phyloP scores from a whole-genome alignment of 1,139 yeast species.

The Tardiomyces digboiensis region DNA sequence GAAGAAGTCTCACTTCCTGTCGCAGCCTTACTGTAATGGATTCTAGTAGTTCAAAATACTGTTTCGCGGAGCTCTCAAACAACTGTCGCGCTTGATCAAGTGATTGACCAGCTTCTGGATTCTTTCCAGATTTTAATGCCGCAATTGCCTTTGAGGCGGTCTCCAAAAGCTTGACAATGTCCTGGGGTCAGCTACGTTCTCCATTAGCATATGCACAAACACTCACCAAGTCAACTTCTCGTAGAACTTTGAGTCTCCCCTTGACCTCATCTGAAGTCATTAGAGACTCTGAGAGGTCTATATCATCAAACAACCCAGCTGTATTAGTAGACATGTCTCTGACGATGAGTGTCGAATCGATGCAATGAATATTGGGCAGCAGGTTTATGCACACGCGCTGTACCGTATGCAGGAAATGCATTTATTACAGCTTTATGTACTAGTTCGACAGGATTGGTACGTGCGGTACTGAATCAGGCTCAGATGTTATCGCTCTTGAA shows the following conservation, averaged over 20 bases:
- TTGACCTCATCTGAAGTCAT: background rate
- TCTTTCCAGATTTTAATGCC: background rate
- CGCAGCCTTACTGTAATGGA: conserved; percentile 30
- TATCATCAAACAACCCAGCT: background rate
- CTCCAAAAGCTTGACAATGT: background rate
- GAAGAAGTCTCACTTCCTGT: conserved; percentile 30
- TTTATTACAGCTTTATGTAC: too few species aligned
- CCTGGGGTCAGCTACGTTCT: background rate
- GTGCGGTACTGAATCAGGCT: too few species aligned
- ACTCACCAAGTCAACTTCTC: background rate
- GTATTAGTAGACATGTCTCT: too few species aligned
- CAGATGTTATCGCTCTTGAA: too few species aligned
- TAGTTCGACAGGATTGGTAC: too few species aligned
- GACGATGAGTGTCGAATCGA: too few species aligned
- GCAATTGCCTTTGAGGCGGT: background rate
- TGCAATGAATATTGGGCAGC: too few species aligned
- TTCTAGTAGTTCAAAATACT: conserved; percentile 24
- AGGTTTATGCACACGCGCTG: too few species aligned
- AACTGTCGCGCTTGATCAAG: conserved; percentile 19
- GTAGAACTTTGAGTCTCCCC: background rate
- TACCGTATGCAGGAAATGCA: too few species aligned
- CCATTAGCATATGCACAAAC: too few species aligned
- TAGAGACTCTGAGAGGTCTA: background rate
- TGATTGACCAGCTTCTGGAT: background rate
- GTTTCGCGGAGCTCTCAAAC: conserved; percentile 22